Evolutionary conservation across 768 basidiomycete genomes (phyloP), one percentile per base, ranked within the genome.

Genomic region (Boletellus ananiceps): DNA sequence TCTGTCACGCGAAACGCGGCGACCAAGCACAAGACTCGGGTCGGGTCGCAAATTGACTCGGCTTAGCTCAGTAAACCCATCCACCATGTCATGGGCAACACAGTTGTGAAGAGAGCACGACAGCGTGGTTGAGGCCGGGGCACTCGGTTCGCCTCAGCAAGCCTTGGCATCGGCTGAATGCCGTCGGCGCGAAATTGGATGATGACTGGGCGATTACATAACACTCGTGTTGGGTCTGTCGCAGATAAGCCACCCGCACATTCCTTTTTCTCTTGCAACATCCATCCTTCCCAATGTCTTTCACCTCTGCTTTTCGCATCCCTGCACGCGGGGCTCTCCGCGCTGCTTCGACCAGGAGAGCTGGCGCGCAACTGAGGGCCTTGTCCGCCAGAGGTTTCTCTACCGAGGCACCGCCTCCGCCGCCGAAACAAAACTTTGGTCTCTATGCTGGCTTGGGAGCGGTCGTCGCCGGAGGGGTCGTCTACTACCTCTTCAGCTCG

Each of bases 361-460:
- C 54, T 48, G 50, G 64, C 58, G 25, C 57, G 8, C 59, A 64
- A 42, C 50, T 74, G 55, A 72, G 78, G 57, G 58, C 58, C 19
- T 50, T 72, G 8, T 66, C 76, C 13, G 79, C 77, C 68, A 78
- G 86, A 60, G 73, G 70, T 36, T 88, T 74, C 68, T 80, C 86
- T 3, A 84, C 85, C 11, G 69, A 73, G 16, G 58, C 74, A 1
- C 23, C 23, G 23, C 72, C 78, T 42, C 68, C 73, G 19, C 52
- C 63, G 13, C 68, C 78, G 16, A 80, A 80, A 55, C 76, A 77
- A n/a, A 83, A 77, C 65, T 75, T 73, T 18, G 72, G 67, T 18
- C 74, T 90, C 44, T 84, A 76, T 62, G 64, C 79, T 35, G 82
- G 82, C 42, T 66, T 86, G 25, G 86, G 81, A 59, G 78, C 79